These are phyloP conservation scores for Sporothrix protearum DNA, from an alignment of 2,329 filamentous ascomycete species.

Conservation along the genomic window DNA sequence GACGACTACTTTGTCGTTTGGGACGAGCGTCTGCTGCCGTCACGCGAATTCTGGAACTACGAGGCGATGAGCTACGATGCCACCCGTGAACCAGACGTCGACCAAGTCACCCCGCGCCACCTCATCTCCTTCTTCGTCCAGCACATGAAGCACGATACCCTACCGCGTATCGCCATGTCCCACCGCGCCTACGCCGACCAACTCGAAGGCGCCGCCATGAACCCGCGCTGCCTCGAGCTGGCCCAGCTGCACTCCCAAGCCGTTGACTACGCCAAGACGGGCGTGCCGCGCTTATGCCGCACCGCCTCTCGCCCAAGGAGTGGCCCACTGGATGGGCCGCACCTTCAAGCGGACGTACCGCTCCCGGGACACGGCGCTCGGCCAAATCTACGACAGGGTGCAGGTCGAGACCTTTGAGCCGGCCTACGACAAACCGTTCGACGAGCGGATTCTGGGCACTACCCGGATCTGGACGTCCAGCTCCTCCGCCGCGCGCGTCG, in stretches of 20 bases:
- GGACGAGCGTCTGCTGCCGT: slow-evolving; percentile 71
- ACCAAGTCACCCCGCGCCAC: slow-evolving; percentile 66
- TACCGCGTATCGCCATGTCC: slow-evolving; percentile 74
- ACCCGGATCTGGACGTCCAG: slow-evolving; percentile 48
- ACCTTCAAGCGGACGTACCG: slow-evolving; percentile 54
- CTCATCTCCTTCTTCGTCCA: slow-evolving; percentile 82
- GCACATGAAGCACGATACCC: slow-evolving; percentile 86
- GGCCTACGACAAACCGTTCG: slow-evolving; percentile 69
- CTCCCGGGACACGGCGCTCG: slow-evolving; percentile 74
- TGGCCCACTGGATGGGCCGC: slow-evolving; percentile 90
- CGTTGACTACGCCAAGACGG: slow-evolving; percentile 93
- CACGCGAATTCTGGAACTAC: slow-evolving; percentile 55
- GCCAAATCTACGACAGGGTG: slow-evolving; percentile 77
- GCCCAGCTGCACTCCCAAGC: slow-evolving; percentile 82
- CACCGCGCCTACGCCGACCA: slow-evolving; percentile 76
- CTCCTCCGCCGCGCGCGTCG: slow-evolving; percentile 58
- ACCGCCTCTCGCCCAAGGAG: slow-evolving; percentile 53
- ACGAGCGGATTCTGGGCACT: slow-evolving; percentile 68
- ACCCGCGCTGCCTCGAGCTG: slow-evolving; percentile 65
- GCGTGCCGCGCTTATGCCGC: slow-evolving; percentile 68
- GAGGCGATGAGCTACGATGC: slow-evolving; percentile 73
- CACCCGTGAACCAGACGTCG: slow-evolving; percentile 52
- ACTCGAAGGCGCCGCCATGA: slow-evolving; percentile 59
- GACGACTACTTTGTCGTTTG: slow-evolving; percentile 95
- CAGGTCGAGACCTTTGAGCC: slow-evolving; percentile 65